phyloP scores from a whole-genome alignment of 78 protist species.

The Ministeria vibrans region DNA sequence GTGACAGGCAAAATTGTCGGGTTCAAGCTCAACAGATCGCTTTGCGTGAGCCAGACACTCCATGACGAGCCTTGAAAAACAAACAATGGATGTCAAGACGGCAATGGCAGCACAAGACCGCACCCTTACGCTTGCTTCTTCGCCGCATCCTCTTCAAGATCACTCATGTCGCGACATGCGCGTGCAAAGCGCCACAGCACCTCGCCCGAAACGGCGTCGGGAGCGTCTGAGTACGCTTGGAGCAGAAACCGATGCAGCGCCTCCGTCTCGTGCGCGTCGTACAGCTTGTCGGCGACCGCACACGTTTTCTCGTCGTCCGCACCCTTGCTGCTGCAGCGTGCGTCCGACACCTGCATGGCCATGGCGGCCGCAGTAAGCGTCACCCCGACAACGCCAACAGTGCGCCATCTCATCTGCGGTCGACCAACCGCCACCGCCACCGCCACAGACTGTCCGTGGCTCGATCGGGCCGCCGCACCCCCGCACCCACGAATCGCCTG shows the following conservation, averaged over 20 bases:
- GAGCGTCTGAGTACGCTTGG: too few species aligned
- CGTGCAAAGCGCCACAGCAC: conserved; percentile 3
- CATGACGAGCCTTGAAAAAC: neutral
- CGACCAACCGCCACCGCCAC: too few species aligned
- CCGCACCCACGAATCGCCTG: too few species aligned
- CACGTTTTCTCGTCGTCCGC: neutral
- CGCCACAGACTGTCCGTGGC: too few species aligned
- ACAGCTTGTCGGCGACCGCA: neutral
- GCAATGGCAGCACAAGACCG: neutral
- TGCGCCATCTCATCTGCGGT: too few species aligned
- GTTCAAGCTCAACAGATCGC: neutral
- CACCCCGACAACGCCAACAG: too few species aligned
- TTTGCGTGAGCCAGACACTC: neutral
- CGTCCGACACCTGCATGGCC: neutral
- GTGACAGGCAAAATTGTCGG: neutral
- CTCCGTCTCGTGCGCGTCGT: conserved; percentile 1
- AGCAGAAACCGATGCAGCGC: too few species aligned
- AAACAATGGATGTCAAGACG: neutral
- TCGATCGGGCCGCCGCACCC: too few species aligned
- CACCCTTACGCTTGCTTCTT: neutral
- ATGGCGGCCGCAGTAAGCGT: neutral
- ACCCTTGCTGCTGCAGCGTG: neutral
- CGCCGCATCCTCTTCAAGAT: neutral
- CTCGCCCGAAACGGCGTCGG: too few species aligned
- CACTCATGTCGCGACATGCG: neutral